These are phyloP conservation scores for Trichoderma oligosporum DNA, from an alignment of 2,329 filamentous ascomycete genomes.

Conservation along the genomic window DNA sequence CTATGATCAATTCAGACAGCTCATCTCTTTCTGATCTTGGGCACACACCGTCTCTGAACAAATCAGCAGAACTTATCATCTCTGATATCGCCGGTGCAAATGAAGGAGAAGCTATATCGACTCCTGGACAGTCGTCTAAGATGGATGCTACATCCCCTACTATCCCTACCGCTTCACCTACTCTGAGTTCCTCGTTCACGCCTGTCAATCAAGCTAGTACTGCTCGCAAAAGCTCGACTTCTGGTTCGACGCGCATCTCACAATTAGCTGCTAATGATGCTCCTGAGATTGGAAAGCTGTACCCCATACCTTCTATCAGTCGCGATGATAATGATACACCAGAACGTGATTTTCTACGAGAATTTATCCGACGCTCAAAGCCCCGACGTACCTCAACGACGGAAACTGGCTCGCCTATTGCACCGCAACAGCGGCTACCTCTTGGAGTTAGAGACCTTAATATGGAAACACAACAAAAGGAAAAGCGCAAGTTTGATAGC, in stretches of 20 bases:
- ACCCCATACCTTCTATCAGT: slow-evolving; percentile 4
- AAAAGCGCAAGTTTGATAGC: slow-evolving; percentile 32
- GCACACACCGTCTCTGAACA: slow-evolving; percentile 6
- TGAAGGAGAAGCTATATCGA: not conserved
- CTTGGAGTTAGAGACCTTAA: slow-evolving; percentile 37
- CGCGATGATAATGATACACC: slow-evolving; percentile 35
- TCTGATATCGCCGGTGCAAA: not conserved
- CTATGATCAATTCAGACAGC: not conserved
- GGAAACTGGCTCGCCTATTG: slow-evolving; percentile 32
- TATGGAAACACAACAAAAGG: slow-evolving; percentile 32
- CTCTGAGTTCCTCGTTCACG: slow-evolving; percentile 26
- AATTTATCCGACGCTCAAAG: slow-evolving; percentile 36
- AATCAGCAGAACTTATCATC: not conserved
- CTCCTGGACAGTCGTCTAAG: not conserved
- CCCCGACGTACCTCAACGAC: slow-evolving; percentile 30
- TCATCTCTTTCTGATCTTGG: slow-evolving; percentile 14
- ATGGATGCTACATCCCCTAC: not conserved
- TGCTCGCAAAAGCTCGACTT: not conserved
- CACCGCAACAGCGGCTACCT: slow-evolving; percentile 30
- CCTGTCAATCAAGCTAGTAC: slow-evolving; percentile 27
- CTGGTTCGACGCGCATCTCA: not conserved
- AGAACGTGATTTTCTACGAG: slow-evolving; percentile 34
- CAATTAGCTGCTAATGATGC: not conserved
- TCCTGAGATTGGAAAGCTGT: not conserved
- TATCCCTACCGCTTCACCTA: not conserved